Evolutionary conservation across 2,329 filamentous ascomycete species (phyloP).

Genomic region (Pseudocercospora vitis): DNA sequence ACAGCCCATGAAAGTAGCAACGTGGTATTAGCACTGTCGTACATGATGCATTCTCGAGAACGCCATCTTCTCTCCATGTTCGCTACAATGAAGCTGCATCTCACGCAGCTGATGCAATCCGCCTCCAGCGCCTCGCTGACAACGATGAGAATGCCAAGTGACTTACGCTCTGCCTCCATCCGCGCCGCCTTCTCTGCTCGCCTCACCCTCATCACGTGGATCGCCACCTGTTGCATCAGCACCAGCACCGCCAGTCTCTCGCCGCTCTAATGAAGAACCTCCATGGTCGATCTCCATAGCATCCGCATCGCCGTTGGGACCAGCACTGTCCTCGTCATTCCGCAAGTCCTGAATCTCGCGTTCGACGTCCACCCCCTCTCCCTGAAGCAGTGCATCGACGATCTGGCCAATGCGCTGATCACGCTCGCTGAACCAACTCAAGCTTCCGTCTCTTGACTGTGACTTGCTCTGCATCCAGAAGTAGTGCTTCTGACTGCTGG

Average conservation of each 20-base stretch:
- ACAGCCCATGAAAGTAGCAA: conserved; percentile 16
- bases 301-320: conserved; percentile 51
- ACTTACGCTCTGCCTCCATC: conserved; percentile 99
- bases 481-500: conserved; percentile 84
- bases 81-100: background rate
- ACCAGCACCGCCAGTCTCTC: conserved; percentile 76
- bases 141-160: conserved; percentile 5
- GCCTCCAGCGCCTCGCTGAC: conserved; percentile 12
- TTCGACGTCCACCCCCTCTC: conserved; percentile 80
- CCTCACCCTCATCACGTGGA: conserved; percentile 83
- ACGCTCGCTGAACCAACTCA: conserved; percentile 77
- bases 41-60: conserved; percentile 15
- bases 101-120: conserved; percentile 6
- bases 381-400: conserved; percentile 79
- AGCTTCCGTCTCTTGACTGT: conserved; percentile 68
- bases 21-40: conserved; percentile 19
- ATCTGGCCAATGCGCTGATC: conserved; percentile 87
- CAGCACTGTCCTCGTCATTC: conserved; percentile 62
- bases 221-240: conserved; percentile 87
- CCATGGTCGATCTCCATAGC: conserved; percentile 68
- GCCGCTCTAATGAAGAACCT: conserved; percentile 64
- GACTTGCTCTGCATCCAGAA: conserved; percentile 96
- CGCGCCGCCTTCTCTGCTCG: conserved; percentile 85
- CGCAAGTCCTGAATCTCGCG: conserved; percentile 63
- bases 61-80: conserved; percentile 8